Evolutionary conservation across 2,329 filamentous ascomycete genomes (phyloP).

Genomic region (Ceratocystis cacaofunesta): DNA sequence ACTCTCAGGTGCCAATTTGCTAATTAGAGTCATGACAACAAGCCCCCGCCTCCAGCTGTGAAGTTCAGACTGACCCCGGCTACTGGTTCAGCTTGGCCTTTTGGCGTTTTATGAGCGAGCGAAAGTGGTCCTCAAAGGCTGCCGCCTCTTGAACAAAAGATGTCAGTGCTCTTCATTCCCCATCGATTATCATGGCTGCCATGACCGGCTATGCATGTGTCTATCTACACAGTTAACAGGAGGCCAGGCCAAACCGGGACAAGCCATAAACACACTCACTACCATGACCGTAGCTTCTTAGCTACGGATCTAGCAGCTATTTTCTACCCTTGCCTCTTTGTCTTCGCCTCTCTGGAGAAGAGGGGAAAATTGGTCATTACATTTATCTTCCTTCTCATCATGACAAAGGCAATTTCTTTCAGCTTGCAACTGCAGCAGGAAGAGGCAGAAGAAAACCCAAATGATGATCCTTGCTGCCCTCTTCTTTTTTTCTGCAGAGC

Average conservation of each 20-base stretch:
- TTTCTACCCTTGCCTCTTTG: neutral
- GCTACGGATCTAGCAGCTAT: neutral
- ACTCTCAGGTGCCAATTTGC: neutral
- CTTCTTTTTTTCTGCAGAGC: neutral
- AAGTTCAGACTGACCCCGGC: neutral
- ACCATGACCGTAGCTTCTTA: neutral
- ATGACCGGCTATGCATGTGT: neutral
- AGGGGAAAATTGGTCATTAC: neutral
- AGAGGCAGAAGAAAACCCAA: neutral
- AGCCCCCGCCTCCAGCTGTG: neutral
- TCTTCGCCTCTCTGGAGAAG: neutral
- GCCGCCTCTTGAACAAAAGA: neutral
- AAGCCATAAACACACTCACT: neutral
- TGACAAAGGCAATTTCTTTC: neutral
- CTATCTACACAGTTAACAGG: neutral
- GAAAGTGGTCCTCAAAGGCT: neutral
- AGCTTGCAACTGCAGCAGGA: neutral
- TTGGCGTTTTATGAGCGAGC: neutral
- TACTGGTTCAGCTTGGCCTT: conserved; percentile 1
- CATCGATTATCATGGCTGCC: neutral
- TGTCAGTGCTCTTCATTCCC: neutral
- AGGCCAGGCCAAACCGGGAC: neutral
- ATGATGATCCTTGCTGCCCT: neutral
- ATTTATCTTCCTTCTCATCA: neutral
- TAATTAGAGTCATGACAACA: conserved; percentile 1